Evolutionary conservation across 2,329 filamentous ascomycete genomes (phyloP), one percentile per base, ranked within the genome.

Genomic region (Ophiocordyceps sinensis): DNA sequence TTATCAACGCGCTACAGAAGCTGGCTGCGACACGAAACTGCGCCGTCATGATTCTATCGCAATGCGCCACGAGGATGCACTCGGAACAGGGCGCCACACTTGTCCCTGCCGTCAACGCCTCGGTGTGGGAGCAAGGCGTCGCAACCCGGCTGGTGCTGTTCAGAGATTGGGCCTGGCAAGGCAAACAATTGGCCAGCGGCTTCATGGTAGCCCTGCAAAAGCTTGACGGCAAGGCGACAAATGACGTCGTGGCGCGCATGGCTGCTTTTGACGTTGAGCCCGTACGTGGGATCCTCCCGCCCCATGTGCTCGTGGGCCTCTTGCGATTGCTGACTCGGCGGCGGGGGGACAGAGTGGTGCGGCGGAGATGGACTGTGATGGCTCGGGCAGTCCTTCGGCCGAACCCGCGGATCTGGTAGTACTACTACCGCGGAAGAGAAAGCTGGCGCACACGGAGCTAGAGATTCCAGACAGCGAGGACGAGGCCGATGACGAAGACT

Each of bases 51-150:
- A 58, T 91, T 17, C 70, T 87, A 38, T 86, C 79, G 31, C 87
- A 93, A 55, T 85, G 82, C 44, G 82, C 80, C 35, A 93, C 85
- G n/a, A 82, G 79, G 49, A 80, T 93, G 62, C 78, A 82, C 46
- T 67, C 68, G 4, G 79, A 73, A 47, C 70, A 65, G 48, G 73
- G 69, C 48, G 82, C 87, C 13, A 73, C 80, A 11, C 65, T 96
- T 38, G 73, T 80, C 41, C 82, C 87, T 14, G 77, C 85, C 34
- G 70, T 95, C 46, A 81, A 81, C 43, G 79, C 82, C 13, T 70
- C 69, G 17, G 75, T 82, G 35, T 95, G 88, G 88, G 87, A 94
- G 45, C 77, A 76, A 47, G 81, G 78, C 28, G 66, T 94, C 31
- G 75, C 77, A 45, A 83, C 77, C 35, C 72, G 86, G 41, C 58